These are phyloP conservation scores for Coemansia sp. DNA, from an alignment of 192 early-diverging fungal species.

Conservation along the genomic window DNA sequence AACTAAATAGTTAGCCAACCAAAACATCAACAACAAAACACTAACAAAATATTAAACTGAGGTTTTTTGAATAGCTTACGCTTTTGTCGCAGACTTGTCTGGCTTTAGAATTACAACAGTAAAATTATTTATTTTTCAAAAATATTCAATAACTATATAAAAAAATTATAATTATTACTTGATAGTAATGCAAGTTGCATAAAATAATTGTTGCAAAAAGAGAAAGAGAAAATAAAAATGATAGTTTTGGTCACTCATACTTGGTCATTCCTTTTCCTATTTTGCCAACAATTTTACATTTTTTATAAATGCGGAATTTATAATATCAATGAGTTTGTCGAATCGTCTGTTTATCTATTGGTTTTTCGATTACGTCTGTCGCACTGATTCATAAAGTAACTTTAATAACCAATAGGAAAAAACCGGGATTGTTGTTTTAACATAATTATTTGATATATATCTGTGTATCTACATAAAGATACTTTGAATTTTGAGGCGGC, in stretches of 20 bases:
- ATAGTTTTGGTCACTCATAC: background rate
- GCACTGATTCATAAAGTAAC: background rate
- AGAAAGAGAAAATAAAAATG: background rate
- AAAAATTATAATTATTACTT: conserved; percentile 6
- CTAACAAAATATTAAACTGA: too few relatives aligned
- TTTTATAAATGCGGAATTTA: too few relatives aligned
- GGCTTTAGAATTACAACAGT: background rate
- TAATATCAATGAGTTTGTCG: background rate
- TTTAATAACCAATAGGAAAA: background rate
- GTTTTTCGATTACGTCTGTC: background rate
- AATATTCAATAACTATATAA: background rate
- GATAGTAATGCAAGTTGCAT: background rate
- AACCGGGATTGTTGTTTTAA: background rate
- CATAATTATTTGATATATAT: background rate
- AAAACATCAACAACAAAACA: too few relatives aligned
- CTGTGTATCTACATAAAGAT: background rate
- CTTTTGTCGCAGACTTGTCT: too few relatives aligned
- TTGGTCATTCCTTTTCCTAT: background rate
- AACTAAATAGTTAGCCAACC: too few relatives aligned
- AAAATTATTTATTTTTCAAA: background rate
- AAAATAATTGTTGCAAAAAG: background rate
- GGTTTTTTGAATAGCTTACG: too few relatives aligned
- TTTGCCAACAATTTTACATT: background rate
- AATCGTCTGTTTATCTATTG: background rate
- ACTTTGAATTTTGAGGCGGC: background rate